Conservation (phyloP, 2,329 filamentous ascomycete species). For the Cladosporium sp. region DNA sequence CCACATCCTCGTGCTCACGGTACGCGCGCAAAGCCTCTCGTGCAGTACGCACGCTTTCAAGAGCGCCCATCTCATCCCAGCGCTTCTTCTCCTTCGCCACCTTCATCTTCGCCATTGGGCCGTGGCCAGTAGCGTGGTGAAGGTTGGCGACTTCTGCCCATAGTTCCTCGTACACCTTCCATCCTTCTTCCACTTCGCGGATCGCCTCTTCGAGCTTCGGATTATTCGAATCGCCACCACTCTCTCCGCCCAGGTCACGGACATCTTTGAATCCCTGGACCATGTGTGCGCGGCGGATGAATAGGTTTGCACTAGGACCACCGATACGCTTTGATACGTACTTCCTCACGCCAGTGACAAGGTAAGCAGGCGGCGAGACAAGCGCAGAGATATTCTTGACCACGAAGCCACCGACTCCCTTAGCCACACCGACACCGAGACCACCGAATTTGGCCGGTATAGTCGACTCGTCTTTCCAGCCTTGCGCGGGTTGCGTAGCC, state of each 20-base stretch:
- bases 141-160: slow-evolving; percentile 33
- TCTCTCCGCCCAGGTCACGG: slow-evolving; percentile 26
- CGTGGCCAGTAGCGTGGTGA: slow-evolving; percentile 27
- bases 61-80: slow-evolving; percentile 37
- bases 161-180: slow-evolving; percentile 38
- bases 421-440: slow-evolving; percentile 66
- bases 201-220: slow-evolving; percentile 27
- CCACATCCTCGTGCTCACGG: slow-evolving; percentile 34
- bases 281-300: slow-evolving; percentile 36
- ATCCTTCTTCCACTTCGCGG: slow-evolving; percentile 33
- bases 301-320: slow-evolving; percentile 32
- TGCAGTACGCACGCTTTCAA: slow-evolving; percentile 39
- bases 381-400: slow-evolving; percentile 75
- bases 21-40: slow-evolving; percentile 31
- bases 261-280: slow-evolving; percentile 37
- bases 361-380: slow-evolving; percentile 71
- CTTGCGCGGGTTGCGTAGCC: slow-evolving; percentile 72
- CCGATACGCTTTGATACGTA: slow-evolving; percentile 63
- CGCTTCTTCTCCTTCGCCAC: slow-evolving; percentile 31
- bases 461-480: slow-evolving; percentile 57
- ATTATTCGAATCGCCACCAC: slow-evolving; percentile 21
- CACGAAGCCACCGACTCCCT: slow-evolving; percentile 78
- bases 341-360: slow-evolving; percentile 79
- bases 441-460: slow-evolving; percentile 34
- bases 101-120: slow-evolving; percentile 29